Evolutionary conservation across 257 asterid genomes (phyloP).

Genomic region (Ballota nigra): DNA sequence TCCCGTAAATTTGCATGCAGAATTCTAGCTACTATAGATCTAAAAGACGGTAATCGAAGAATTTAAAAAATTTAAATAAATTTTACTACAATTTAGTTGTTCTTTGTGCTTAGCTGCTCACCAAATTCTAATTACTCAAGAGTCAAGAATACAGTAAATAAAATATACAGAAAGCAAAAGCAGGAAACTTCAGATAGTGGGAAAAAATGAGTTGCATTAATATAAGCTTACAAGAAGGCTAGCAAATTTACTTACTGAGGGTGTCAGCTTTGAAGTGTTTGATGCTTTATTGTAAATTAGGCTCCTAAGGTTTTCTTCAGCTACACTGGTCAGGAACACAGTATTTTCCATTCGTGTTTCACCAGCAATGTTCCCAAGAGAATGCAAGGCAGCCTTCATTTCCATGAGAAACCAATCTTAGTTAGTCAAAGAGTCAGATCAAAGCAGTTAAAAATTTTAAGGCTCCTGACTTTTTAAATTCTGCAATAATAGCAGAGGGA

Average conservation of each 20-base stretch:
- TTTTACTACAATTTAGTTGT: not conserved
- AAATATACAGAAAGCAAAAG: not conserved
- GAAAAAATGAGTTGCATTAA: not conserved
- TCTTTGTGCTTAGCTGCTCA: conserved; percentile 18
- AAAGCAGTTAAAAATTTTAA: conserved; percentile 1
- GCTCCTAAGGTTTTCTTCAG: conserved; percentile 73
- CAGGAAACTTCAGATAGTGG: not conserved
- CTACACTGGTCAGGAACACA: conserved; percentile 49
- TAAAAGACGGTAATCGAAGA: not conserved
- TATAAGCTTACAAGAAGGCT: not conserved
- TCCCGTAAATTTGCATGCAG: not conserved
- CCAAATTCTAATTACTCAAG: conserved; percentile 2
- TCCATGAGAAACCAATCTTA: conserved; percentile 20
- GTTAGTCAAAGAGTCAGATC: conserved; percentile 16
- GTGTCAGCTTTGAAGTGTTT: conserved; percentile 74
- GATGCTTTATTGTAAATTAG: conserved; percentile 78
- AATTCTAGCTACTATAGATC: not conserved
- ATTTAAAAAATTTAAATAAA: not conserved
- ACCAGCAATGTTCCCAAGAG: conserved; percentile 81
- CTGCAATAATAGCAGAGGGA: conserved; percentile 5
- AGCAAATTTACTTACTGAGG: conserved; percentile 65
- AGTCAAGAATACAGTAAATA: conserved; percentile 2
- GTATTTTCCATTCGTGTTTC: conserved; percentile 59
- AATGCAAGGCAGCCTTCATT: conserved; percentile 86
- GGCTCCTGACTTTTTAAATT: not conserved